Percentiles rank a stretch among this genome's conserved stretches.
Evolutionary conservation across 192 early-diverging fungal species (phyloP).

Genomic region (Allomyces macrogynus): DNA sequence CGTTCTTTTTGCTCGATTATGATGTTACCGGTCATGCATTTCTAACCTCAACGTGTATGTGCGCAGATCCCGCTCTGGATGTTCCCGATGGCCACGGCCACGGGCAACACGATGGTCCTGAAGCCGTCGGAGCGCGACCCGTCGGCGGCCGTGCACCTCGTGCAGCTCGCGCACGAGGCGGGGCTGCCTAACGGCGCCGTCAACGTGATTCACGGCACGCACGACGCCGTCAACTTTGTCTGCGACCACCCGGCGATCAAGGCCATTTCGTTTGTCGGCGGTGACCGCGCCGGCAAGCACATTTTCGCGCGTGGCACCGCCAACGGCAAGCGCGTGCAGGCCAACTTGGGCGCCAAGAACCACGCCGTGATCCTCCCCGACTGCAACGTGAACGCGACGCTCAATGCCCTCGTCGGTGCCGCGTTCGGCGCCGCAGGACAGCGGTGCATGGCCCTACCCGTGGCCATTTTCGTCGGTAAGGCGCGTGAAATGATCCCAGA

Average conservation of each 20-base stretch:
- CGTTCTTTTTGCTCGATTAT: not conserved
- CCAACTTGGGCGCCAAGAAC: constrained; percentile 94
- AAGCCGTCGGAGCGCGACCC: constrained; percentile 93
- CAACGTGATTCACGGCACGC: constrained; percentile 78
- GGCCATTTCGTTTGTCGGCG: constrained; percentile 88
- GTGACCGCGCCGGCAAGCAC: constrained; percentile 69
- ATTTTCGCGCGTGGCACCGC: constrained; percentile 67
- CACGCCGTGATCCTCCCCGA: constrained; percentile 88
- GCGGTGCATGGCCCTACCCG: constrained; percentile 93
- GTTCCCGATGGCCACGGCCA: constrained; percentile 84
- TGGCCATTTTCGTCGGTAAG: constrained; percentile 73
- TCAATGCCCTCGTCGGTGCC: constrained; percentile 76
- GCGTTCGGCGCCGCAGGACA: constrained; percentile 97
- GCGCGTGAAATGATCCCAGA: constrained; percentile 68
- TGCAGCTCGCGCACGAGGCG: constrained; percentile 64
- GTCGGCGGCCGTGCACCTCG: constrained; percentile 73
- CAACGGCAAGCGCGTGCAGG: constrained; percentile 91
- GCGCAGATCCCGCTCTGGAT: constrained; percentile 62
- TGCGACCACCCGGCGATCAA: constrained; percentile 64
- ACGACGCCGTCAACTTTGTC: constrained; percentile 74
- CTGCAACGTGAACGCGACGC: constrained; percentile 83
- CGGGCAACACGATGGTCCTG: constrained; percentile 74
- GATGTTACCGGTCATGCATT: too few relatives aligned
- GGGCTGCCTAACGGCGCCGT: constrained; percentile 80
- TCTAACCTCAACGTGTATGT: too few relatives aligned